A percentile compares a stretch with the other conserved stretches of the same genome.
Conservation (phyloP, 441 rosid species). For the Manihot esculenta region DNA sequence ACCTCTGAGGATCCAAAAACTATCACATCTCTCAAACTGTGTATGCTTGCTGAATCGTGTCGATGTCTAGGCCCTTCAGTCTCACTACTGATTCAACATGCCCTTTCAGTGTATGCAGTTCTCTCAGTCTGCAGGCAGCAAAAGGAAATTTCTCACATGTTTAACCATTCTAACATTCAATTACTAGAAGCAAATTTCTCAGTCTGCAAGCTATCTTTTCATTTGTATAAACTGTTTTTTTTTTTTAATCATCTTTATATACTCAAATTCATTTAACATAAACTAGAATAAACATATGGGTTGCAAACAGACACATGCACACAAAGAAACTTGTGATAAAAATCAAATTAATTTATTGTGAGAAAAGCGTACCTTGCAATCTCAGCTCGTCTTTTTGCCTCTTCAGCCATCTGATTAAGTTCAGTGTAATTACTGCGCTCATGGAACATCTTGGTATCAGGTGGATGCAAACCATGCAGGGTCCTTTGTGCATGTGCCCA, state of each 20-base stretch:
- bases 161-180: not conserved
- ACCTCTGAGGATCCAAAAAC: slow-evolving; percentile 20
- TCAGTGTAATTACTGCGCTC: slow-evolving; percentile 57
- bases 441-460: slow-evolving; percentile 39
- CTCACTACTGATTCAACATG: slow-evolving; percentile 62
- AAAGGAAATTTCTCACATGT: not conserved
- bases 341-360: slow-evolving; percentile 4
- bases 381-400: slow-evolving; percentile 75
- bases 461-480: slow-evolving; percentile 76
- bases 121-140: slow-evolving; percentile 52
- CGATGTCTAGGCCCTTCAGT: slow-evolving; percentile 66
- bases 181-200: not conserved
- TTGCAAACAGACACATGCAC: no score
- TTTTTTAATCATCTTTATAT: no score
- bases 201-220: no score
- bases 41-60: slow-evolving; percentile 63
- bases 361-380: slow-evolving; percentile 54
- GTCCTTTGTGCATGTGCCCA: slow-evolving; percentile 84
- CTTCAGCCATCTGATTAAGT: slow-evolving; percentile 72
- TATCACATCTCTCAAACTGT: slow-evolving; percentile 40
- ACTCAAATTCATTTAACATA: no score
- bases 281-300: no score
- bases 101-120: slow-evolving; percentile 53
- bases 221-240: no score
- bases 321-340: no score